Evolutionary conservation across 805 yeast species (phyloP).

Genomic region (Candida hungchunana): DNA sequence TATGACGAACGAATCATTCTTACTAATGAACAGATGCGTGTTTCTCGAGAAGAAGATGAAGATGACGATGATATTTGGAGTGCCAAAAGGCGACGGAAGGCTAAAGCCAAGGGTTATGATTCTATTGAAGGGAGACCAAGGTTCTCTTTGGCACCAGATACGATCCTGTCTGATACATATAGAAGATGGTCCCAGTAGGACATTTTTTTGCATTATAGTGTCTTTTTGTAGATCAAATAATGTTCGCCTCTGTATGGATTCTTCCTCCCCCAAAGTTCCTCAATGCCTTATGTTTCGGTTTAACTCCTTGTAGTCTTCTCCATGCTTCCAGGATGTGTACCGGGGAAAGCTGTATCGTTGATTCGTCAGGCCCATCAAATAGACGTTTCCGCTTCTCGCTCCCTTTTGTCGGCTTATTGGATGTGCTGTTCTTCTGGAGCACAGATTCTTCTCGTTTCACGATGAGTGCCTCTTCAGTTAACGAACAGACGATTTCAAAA

Average conservation of each 20-base stretch:
- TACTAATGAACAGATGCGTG: conserved; percentile 1
- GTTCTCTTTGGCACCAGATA: conserved; percentile 3
- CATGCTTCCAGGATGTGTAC: conserved; percentile 87
- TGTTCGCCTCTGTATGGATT: conserved; percentile 30
- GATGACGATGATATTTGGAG: conserved; percentile 2
- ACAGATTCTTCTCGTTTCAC: conserved; percentile 68
- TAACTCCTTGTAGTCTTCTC: conserved; percentile 63
- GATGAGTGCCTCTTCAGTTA: conserved; percentile 86
- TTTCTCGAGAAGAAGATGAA: background rate
- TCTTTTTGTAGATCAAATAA: conserved; percentile 25
- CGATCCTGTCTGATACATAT: conserved; percentile 5
- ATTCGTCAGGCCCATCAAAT: conserved; percentile 87
- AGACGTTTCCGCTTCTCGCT: conserved; percentile 53
- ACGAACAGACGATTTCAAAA: conserved; percentile 91
- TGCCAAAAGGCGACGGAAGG: conserved; percentile 1
- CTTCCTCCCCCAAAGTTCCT: conserved; percentile 61
- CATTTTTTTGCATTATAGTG: background rate
- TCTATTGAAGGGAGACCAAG: conserved; percentile 2
- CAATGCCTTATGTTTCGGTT: conserved; percentile 56
- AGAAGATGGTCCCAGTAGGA: background rate
- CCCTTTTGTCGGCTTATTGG: conserved; percentile 28
- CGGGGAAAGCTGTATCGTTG: conserved; percentile 71
- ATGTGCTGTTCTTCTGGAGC: conserved; percentile 30
- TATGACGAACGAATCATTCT: conserved; percentile 8
- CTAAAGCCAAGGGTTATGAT: too few relatives aligned